Conservation (phyloP, 306 rosid species). For the Leucaena leucocephala region DNA sequence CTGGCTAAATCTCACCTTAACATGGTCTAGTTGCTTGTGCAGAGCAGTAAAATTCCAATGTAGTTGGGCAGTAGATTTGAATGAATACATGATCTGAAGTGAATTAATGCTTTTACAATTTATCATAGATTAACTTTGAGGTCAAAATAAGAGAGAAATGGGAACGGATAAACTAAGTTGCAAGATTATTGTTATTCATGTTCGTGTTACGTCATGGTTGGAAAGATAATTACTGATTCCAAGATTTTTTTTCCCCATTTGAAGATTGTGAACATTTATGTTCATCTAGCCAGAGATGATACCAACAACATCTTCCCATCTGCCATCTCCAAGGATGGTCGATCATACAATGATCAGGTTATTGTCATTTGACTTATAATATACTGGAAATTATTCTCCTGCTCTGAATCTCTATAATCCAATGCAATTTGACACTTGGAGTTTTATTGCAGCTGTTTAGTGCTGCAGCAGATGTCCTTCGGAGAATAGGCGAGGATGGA, state of each 20-base stretch:
- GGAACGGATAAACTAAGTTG: too few relatives aligned
- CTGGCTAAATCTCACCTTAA: neutral
- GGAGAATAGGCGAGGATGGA: slow-evolving; percentile 82
- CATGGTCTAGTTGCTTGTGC: neutral
- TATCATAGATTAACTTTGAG: neutral
- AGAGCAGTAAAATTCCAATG: neutral
- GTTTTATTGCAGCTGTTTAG: slow-evolving; percentile 73
- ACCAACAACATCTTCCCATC: slow-evolving; percentile 74
- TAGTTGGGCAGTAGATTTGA: neutral
- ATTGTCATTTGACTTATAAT: slow-evolving; percentile 30
- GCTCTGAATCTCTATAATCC: slow-evolving; percentile 14
- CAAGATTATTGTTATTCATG: too few relatives aligned
- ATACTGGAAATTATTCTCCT: slow-evolving; percentile 12
- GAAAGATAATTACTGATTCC: neutral
- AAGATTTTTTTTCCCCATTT: slow-evolving; percentile 13
- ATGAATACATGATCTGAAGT: neutral
- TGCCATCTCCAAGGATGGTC: slow-evolving; percentile 96
- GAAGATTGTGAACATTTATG: slow-evolving; percentile 88
- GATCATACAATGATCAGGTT: slow-evolving; percentile 96
- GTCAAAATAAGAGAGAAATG: neutral
- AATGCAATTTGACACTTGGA: slow-evolving; percentile 35
- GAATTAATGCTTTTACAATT: neutral
- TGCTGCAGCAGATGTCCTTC: slow-evolving; percentile 89
- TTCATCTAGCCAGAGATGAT: slow-evolving; percentile 93
- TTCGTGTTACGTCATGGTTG: too few relatives aligned